These are phyloP conservation scores for Ophiostoma triangulosporum DNA, from an alignment of 2,329 filamentous ascomycete genomes.

Conservation along the genomic window DNA sequence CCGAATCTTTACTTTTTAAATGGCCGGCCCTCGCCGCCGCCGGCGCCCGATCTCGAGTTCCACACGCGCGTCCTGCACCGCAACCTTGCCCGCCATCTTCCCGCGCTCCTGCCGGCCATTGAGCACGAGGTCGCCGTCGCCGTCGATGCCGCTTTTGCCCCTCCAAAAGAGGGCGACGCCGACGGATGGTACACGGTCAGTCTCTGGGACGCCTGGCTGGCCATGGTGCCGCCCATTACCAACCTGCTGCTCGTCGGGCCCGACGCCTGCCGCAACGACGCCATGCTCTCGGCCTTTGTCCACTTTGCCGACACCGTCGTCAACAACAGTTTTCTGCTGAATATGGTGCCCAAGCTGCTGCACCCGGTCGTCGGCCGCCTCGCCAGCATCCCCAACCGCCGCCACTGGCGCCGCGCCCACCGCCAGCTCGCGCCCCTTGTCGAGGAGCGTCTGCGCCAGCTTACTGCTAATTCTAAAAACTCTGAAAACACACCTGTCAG, in stretches of 20 bases:
- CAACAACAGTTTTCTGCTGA: conserved; percentile 30
- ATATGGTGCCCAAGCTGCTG: conserved; percentile 31
- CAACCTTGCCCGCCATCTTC: conserved; percentile 28
- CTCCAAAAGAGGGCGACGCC: neutral
- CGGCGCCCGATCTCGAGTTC: conserved; percentile 22
- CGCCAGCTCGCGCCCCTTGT: conserved; percentile 34
- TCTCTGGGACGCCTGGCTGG: conserved; percentile 31
- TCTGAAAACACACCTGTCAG: no score
- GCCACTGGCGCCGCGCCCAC: conserved; percentile 31
- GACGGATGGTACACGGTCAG: conserved; percentile 26
- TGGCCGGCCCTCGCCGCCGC: neutral
- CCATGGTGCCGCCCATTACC: conserved; percentile 29
- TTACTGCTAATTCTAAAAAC: conserved; percentile 20
- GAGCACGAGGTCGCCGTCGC: conserved; percentile 27
- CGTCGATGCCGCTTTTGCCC: conserved; percentile 22
- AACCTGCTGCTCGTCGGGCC: conserved; percentile 30
- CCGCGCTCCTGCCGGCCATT: conserved; percentile 25
- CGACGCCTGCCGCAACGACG: conserved; percentile 26
- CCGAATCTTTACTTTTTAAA: neutral
- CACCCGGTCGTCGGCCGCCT: conserved; percentile 36
- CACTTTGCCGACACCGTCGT: conserved; percentile 37
- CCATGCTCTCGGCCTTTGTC: conserved; percentile 33
- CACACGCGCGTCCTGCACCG: conserved; percentile 30
- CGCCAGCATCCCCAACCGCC: conserved; percentile 30
- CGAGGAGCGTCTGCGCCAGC: conserved; percentile 31